These are phyloP conservation scores for Nannochloropsis salina DNA, from an alignment of 108 stramenopile genomes.

Conservation along the genomic window DNA sequence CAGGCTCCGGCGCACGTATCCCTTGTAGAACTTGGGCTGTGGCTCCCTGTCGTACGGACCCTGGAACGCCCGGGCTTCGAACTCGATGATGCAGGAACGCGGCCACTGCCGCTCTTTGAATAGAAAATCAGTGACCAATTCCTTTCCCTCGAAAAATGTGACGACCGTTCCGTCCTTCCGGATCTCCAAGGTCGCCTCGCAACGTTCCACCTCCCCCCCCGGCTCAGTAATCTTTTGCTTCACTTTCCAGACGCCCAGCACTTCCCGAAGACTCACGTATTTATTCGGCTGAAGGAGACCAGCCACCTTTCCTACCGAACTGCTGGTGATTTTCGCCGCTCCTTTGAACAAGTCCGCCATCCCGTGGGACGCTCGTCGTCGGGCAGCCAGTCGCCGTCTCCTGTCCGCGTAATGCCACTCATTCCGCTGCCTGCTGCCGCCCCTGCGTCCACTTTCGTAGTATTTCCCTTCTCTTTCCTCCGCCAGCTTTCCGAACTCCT, in stretches of 20 bases:
- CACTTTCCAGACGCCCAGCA: constrained; percentile 35
- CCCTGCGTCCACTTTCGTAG: not conserved
- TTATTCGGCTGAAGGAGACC: constrained; percentile 37
- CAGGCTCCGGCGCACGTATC: constrained; percentile 16
- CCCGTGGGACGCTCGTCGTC: not conserved
- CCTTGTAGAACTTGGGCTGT: constrained; percentile 38
- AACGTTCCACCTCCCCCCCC: constrained; percentile 22
- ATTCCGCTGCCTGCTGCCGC: not conserved
- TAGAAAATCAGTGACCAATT: constrained; percentile 34
- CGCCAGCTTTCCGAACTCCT: not conserved
- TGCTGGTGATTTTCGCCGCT: constrained; percentile 27
- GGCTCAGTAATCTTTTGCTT: constrained; percentile 40
- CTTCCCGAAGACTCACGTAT: constrained; percentile 37
- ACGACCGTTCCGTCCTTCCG: constrained; percentile 37
- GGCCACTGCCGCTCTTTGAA: constrained; percentile 39
- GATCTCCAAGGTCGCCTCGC: constrained; percentile 42
- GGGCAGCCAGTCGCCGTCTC: not conserved
- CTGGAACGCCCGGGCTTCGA: constrained; percentile 44
- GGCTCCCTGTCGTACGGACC: constrained; percentile 43
- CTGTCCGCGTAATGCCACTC: not conserved
- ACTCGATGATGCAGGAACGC: constrained; percentile 42
- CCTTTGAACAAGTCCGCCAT: constrained; percentile 29
- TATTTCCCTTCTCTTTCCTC: not conserved
- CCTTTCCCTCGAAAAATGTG: constrained; percentile 36
- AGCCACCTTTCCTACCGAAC: constrained; percentile 33